Conservation (phyloP, 306 rosid species). For the Amphicarpaea edgeworthii region DNA sequence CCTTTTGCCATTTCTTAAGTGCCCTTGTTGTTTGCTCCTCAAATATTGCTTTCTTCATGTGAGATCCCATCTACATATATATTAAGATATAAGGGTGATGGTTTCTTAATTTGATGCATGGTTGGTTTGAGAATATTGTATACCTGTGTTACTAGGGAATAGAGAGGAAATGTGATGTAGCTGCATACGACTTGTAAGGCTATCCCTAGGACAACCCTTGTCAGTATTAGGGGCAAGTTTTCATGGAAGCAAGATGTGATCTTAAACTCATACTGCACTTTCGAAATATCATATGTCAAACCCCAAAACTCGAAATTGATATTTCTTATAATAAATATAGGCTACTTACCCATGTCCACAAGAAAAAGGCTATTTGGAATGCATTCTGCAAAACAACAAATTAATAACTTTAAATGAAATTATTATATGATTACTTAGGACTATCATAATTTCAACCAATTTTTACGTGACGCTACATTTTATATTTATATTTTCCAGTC, state of each 20-base stretch:
- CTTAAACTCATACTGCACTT: slow-evolving; percentile 62
- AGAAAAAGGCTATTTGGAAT: slow-evolving; percentile 70
- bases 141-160: slow-evolving; percentile 73
- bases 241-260: slow-evolving; percentile 68
- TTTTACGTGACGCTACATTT: too few species aligned
- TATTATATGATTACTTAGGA: background rate
- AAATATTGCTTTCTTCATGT: slow-evolving; percentile 71
- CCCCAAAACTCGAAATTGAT: background rate
- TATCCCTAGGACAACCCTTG: slow-evolving; percentile 62
- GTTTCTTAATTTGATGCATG: background rate
- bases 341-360: slow-evolving; percentile 59
- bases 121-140: background rate
- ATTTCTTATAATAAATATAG: background rate
- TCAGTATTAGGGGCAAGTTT: slow-evolving; percentile 54
- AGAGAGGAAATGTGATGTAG: slow-evolving; percentile 74
- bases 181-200: slow-evolving; percentile 68
- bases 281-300: background rate
- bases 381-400: slow-evolving; percentile 58
- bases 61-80: slow-evolving; percentile 88
- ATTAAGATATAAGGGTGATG: too few species aligned
- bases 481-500: too few species aligned
- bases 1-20: slow-evolving; percentile 71
- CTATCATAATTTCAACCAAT: background rate
- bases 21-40: slow-evolving; percentile 78
- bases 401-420: background rate